Evolutionary conservation across 192 early-diverging fungal species (phyloP).

Genomic region (Linnemannia zychae): DNA sequence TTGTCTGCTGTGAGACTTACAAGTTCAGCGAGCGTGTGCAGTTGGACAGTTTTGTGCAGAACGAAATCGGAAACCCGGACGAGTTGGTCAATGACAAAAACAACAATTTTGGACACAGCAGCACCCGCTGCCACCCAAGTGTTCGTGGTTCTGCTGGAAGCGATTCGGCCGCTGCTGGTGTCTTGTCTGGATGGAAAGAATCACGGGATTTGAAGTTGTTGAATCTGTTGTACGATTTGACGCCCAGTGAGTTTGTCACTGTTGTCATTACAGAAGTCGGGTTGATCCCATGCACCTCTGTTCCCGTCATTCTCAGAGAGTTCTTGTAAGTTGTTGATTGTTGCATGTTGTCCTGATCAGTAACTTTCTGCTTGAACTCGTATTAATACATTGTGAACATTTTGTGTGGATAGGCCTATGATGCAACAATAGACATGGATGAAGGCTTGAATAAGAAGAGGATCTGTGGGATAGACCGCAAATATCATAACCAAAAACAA

Average conservation of each 20-base stretch:
- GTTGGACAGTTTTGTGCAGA: conserved; percentile 96
- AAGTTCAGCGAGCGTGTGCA: conserved; percentile 95
- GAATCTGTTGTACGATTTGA: conserved; percentile 95
- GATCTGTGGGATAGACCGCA: neutral
- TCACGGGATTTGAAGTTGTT: conserved; percentile 84
- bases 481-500: neutral
- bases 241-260: conserved; percentile 93
- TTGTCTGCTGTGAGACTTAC: conserved; percentile 95
- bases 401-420: conserved; percentile 33
- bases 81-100: conserved; percentile 75
- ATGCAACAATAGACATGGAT: conserved; percentile 40
- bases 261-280: conserved; percentile 94
- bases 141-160: conserved; percentile 33
- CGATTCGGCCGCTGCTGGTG: conserved; percentile 12
- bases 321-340: conserved; percentile 38
- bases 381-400: neutral
- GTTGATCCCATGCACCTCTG: conserved; percentile 90
- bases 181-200: conserved; percentile 79
- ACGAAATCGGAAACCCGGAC: conserved; percentile 95
- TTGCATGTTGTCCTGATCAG: neutral
- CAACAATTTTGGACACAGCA: conserved; percentile 56
- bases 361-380: neutral
- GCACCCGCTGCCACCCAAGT: conserved; percentile 32
- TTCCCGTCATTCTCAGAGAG: conserved; percentile 71
- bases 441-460: neutral